phyloP scores from a whole-genome alignment of 139 green algal species.

The Helicosporidium sp. region DNA sequence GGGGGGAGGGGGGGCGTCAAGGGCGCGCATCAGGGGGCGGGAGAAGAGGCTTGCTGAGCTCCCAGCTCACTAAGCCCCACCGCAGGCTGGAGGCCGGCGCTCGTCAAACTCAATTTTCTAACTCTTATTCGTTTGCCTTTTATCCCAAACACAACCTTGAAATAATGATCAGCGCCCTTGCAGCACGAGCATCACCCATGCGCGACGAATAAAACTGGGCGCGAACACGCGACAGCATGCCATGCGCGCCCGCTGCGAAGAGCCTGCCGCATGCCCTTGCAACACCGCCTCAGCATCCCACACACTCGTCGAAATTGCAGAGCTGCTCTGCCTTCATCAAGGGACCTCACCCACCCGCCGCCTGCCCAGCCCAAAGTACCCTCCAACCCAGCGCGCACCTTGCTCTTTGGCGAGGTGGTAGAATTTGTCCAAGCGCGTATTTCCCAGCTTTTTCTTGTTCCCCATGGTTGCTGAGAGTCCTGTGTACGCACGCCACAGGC shows the following conservation, averaged over 20 bases:
- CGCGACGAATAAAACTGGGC: neutral
- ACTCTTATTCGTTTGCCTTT: no score
- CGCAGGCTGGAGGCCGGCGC: neutral
- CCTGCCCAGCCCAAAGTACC: neutral
- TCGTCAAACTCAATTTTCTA: no score
- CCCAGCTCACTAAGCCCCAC: neutral
- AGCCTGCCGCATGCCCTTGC: no score
- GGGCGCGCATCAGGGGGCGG: neutral
- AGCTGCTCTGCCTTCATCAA: no score
- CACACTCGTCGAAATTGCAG: no score
- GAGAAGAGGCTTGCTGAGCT: neutral
- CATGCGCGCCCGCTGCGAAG: no score
- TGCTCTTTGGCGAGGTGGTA: slow-evolving; percentile 98
- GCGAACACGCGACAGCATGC: no score
- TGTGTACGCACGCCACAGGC: no score
- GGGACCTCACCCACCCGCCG: no score
- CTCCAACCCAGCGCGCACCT: slow-evolving; percentile 25
- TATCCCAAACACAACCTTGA: no score
- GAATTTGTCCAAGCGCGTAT: slow-evolving; percentile 89
- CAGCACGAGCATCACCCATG: neutral
- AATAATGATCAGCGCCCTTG: no score
- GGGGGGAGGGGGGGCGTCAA: neutral
- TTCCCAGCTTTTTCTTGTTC: slow-evolving; percentile 54
- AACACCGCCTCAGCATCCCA: no score
- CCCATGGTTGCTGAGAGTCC: slow-evolving; percentile 1